Evolutionary conservation across 2,329 filamentous ascomycete species (phyloP), one percentile per base, ranked within the genome.

Genomic region (Exophiala alcalophila): DNA sequence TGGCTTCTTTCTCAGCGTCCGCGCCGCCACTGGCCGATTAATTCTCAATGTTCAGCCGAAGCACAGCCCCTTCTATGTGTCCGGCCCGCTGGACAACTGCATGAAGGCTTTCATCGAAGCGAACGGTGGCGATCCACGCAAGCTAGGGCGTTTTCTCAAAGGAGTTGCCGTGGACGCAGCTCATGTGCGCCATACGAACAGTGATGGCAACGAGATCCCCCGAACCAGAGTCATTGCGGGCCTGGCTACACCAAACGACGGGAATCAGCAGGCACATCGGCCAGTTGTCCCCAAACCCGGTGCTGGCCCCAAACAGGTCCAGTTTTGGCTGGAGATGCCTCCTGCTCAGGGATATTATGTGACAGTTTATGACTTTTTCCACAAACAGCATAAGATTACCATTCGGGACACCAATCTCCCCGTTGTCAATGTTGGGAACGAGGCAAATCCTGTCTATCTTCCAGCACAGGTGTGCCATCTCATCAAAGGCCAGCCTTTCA

Each of bases 401-500:
- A 40, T 63, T 1, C 28, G 29, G 5, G 56, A 70, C 10, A 59
- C 61, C 0, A 56, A 68, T 2, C 61, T 74, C 4, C 82, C 84
- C 0, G 69, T 87, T 1, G 61, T 90, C 50, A 88, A 90, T 57
- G 69, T 83, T 8, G 84, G 84, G 2, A 77, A 63, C 8, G 56
- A 58, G 0, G 62, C 68, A 1, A 75, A 73, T 8, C 81, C 84
- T 0, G 70, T 69, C 0, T 87, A 84, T 53, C 63, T 86, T 25
- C 84, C 85, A 0, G 75, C 78, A 0, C 83, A 90, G 59, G 66
- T 81, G 4, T 81, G 84, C 49, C 62, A 67, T 3, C 73, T 92
- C 2, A 59, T 79, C 6, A 71, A 76, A 1, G 84, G 84, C 0
- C 86, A 92, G 57, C 62, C 75, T 0, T 71, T 80, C 15, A 77